Evolutionary conservation across 495 filamentous ascomycete genomes (phyloP), one percentile per base, ranked within the genome.

Genomic region (Tuber borchii): DNA sequence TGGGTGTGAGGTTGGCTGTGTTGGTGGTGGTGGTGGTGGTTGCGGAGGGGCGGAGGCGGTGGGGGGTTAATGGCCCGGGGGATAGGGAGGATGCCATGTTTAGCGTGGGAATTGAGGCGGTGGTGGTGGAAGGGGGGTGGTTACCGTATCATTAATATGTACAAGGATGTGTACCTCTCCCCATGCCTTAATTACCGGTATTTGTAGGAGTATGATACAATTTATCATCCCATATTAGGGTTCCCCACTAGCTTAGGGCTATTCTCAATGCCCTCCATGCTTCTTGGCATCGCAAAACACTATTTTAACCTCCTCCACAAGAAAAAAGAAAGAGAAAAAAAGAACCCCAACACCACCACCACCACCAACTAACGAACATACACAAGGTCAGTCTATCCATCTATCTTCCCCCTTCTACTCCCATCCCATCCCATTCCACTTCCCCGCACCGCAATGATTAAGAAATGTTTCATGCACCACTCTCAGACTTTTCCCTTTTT

Each of bases 11-110:
- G 48, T 78, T 76, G 20, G 69, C 71, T 43, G 75, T n/a, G 76
- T 51, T n/a, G 72, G 79, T 39, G 17, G 72, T 42, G 45, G 76
- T 73, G 12, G 79, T 8, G 20, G 46, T 12, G 80, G 20, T 61
- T 71, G 76, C 70, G 69, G 79, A 74, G 71, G 40, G 73, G 37
- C 76, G 78, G 51, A 71, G 71, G 9, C 72, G 56, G 45, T 65
- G 68, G 46, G 40, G 77, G 56, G 72, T 73, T 6, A 69, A 68
- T 44, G 74, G 76, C 0, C 44, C 69, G 12, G 77, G 40, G 43
- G 76, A 65, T 22, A 73, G 40, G 39, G 74, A 70, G 34, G 75
- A 69, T 34, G 69, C 19, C 76, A 75, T 78, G 37, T 39, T 26
- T 22, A 17, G 46, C 20, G 17, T 45, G 34, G 39, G 19, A 37